Conservation (phyloP, 2,329 filamentous ascomycete genomes). For the Diplodia intermedia region DNA sequence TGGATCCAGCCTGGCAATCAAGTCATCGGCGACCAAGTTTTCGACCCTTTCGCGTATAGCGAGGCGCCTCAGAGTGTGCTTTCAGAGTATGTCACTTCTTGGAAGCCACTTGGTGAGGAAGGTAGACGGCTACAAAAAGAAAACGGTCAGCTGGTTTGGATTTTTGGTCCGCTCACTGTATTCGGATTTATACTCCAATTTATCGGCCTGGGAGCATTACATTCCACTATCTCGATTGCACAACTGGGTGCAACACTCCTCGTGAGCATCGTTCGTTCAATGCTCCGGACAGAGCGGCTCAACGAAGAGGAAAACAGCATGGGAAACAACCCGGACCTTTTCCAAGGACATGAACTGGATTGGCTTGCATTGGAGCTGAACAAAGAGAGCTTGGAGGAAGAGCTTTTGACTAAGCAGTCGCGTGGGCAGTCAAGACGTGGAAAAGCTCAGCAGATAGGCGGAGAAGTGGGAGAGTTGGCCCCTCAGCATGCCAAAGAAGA, state of each 20-base stretch:
- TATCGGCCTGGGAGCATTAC: neutral
- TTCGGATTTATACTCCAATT: neutral
- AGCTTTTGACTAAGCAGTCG: too few species aligned
- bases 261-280: slow-evolving; percentile 1
- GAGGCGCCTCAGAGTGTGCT: neutral
- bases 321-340: neutral
- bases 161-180: neutral
- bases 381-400: accelerated
- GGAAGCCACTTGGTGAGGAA: neutral
- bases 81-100: neutral
- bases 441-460: too few species aligned
- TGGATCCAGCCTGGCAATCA: slow-evolving; percentile 13
- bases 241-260: neutral
- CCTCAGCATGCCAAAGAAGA: too few species aligned
- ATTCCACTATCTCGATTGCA: neutral
- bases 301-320: neutral
- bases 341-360: slow-evolving; percentile 18
- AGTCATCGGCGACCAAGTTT: neutral
- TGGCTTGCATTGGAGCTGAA: neutral
- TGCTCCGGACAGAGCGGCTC: neutral
- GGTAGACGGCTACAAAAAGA: too few species aligned
- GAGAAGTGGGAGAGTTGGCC: too few species aligned
- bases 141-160: neutral
- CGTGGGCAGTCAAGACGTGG: too few species aligned
- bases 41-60: neutral